These are phyloP conservation scores for Colletotrichum endophyticum DNA, from an alignment of 2,329 filamentous ascomycete genomes.

Conservation along the genomic window DNA sequence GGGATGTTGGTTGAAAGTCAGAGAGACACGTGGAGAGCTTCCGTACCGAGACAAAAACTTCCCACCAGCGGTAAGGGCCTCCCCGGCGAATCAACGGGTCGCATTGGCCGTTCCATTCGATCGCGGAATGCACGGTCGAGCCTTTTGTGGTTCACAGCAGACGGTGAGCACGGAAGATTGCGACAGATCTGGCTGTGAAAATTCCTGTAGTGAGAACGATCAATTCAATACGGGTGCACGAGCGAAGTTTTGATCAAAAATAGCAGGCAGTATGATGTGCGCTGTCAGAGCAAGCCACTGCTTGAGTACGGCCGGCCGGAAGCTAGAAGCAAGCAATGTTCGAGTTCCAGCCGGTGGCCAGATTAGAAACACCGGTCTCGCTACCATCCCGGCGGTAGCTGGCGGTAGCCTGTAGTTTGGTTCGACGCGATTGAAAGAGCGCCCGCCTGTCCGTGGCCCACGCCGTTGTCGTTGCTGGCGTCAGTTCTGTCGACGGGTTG, in stretches of 20 bases:
- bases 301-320: background rate
- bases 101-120: background rate
- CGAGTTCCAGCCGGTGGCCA: background rate
- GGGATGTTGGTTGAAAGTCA: background rate
- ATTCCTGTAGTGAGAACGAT: background rate
- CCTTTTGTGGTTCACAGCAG: background rate
- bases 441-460: background rate
- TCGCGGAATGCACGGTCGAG: background rate
- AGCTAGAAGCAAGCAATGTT: background rate
- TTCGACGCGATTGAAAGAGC: background rate
- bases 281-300: background rate
- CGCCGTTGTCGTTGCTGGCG: background rate
- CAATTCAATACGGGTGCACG: background rate
- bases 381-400: background rate
- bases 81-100: background rate
- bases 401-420: background rate
- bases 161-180: background rate
- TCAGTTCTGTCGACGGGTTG: background rate
- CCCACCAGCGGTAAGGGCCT: background rate
- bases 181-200: background rate
- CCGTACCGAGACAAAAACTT: background rate
- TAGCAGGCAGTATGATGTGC: background rate
- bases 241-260: background rate
- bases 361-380: background rate
- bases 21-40: background rate